These are phyloP conservation scores for Globisporangium apiculatum DNA, from an alignment of 352 stramenopile genomes.

Conservation along the genomic window DNA sequence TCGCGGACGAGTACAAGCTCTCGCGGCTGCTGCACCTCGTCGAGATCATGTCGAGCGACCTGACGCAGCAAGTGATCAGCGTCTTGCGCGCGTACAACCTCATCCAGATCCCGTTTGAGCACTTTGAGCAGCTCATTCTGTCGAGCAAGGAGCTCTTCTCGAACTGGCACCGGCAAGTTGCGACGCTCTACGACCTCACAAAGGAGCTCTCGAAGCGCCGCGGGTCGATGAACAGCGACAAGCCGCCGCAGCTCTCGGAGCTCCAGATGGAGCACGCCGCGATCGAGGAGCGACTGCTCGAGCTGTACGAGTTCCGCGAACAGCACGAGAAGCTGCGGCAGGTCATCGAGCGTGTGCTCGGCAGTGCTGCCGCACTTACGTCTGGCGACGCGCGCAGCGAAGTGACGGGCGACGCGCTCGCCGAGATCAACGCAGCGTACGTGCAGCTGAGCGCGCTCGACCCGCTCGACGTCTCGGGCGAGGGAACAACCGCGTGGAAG, in stretches of 20 bases:
- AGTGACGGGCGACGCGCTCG: conserved; percentile 71
- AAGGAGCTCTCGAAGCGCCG: conserved; percentile 84
- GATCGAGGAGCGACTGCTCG: conserved; percentile 83
- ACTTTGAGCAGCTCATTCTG: conserved; percentile 70
- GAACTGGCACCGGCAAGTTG: conserved; percentile 82
- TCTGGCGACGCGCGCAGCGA: conserved; percentile 40
- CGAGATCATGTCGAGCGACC: conserved; percentile 83
- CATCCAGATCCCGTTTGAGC: conserved; percentile 77
- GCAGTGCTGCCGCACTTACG: conserved; percentile 26
- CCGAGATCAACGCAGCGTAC: conserved; percentile 89
- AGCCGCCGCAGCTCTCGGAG: conserved; percentile 70
- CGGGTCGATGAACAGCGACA: conserved; percentile 77
- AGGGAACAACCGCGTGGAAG: conserved; percentile 79
- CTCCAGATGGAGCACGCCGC: conserved; percentile 80
- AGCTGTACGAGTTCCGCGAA: conserved; percentile 88
- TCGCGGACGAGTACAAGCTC: conserved; percentile 86
- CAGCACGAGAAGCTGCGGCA: conserved; percentile 88
- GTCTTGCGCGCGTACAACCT: conserved; percentile 78
- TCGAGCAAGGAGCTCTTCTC: conserved; percentile 82
- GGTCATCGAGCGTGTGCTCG: conserved; percentile 84
- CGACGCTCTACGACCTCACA: conserved; percentile 77
- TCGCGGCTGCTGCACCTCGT: conserved; percentile 70
- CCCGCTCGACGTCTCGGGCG: conserved; percentile 80
- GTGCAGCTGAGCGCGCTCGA: conserved; percentile 70
- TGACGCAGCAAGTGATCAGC: conserved; percentile 76